Evolutionary conservation across 164 flowering plant genomes (phyloP).

Genomic region (Liriodendron chinense): DNA sequence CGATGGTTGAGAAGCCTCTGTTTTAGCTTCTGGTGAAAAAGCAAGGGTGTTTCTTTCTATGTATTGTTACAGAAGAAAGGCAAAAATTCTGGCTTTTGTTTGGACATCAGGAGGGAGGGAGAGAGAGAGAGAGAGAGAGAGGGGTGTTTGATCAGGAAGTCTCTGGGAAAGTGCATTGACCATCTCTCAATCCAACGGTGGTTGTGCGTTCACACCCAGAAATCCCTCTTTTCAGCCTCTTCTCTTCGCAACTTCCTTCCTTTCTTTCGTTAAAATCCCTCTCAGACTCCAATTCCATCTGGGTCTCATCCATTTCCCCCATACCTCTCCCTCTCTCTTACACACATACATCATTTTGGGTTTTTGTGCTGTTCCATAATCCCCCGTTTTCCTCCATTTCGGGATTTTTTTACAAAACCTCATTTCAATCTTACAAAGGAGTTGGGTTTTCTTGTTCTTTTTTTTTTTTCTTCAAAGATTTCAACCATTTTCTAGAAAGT

Average conservation of each 20-base stretch:
- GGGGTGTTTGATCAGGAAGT: background rate
- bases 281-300: background rate
- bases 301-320: background rate
- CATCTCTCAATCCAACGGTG: background rate
- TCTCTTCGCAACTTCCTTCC: background rate
- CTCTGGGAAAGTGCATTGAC: background rate
- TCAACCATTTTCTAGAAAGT: background rate
- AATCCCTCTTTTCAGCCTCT: background rate
- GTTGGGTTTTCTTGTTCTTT: background rate
- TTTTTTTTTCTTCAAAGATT: background rate
- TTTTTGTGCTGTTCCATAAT: no score
- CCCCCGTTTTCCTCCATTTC: background rate
- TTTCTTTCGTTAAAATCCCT: background rate
- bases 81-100: background rate
- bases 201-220: background rate
- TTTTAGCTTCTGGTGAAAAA: no score
- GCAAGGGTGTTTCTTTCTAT: no score
- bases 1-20: no score
- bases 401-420: background rate
- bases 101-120: background rate
- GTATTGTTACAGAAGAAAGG: background rate
- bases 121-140: background rate
- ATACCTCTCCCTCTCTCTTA: background rate
- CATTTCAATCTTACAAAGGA: background rate
- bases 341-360: background rate